Conservation (phyloP, 2,329 filamentous ascomycete species). For the Tolypocladium ophioglossoides region DNA sequence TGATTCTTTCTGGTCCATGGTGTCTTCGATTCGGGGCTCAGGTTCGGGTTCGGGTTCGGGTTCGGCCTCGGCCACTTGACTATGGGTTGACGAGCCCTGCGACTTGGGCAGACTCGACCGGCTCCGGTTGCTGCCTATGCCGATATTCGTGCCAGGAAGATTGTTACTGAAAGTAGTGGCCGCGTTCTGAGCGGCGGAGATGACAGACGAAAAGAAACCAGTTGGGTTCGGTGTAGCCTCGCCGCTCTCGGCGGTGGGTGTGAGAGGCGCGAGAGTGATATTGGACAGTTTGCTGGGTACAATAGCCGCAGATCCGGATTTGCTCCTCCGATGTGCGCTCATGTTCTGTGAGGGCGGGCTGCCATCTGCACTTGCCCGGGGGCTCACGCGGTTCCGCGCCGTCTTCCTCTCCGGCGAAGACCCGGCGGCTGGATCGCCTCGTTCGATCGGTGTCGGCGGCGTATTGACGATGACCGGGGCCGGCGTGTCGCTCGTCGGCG, state of each 20-base stretch:
- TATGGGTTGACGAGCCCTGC: conserved; percentile 10
- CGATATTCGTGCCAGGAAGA: conserved; percentile 55
- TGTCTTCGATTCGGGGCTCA: conserved; percentile 16
- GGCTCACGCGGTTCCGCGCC: conserved; percentile 14
- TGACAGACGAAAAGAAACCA: conserved; percentile 88
- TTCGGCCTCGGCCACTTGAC: conserved; percentile 21
- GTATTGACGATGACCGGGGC: conserved; percentile 53
- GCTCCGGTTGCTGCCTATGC: conserved; percentile 34
- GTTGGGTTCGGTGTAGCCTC: conserved; percentile 43
- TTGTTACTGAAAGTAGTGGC: conserved; percentile 65
- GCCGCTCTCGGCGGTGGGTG: conserved; percentile 64
- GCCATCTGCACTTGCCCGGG: conserved; percentile 33
- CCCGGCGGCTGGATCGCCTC: conserved; percentile 9
- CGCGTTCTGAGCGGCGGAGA: conserved; percentile 88
- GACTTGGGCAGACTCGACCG: conserved; percentile 16
- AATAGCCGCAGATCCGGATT: conserved; percentile 43
- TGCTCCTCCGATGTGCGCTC: conserved; percentile 53
- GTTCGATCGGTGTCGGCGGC: conserved; percentile 52
- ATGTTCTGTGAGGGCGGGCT: conserved; percentile 57
- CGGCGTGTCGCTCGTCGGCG: conserved; percentile 31
- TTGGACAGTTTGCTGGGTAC: conserved; percentile 82
- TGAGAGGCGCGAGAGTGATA: conserved; percentile 59
- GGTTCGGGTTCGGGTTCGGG: conserved; percentile 27
- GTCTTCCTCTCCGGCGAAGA: conserved; percentile 18
- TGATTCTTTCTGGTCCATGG: conserved; percentile 51